phyloP scores from a whole-genome alignment of 2,329 filamentous ascomycete genomes.

The Seiridium unicorne region DNA sequence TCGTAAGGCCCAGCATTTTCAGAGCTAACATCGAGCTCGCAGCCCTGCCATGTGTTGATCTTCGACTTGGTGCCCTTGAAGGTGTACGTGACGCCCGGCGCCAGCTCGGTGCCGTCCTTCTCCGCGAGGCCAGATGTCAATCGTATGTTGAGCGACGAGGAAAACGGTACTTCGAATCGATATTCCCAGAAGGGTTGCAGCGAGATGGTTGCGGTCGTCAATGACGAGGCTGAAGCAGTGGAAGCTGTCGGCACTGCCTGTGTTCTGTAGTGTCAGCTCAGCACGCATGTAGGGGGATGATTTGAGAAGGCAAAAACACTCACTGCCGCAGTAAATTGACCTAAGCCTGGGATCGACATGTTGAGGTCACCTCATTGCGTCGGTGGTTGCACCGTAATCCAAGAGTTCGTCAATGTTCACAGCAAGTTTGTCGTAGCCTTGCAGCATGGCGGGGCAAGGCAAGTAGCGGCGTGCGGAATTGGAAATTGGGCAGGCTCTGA shows the following conservation, averaged over 20 bases:
- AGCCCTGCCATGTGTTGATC: conserved; percentile 90
- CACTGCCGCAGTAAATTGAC: conserved; percentile 63
- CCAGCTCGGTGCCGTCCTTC: conserved; percentile 92
- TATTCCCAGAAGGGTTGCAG: conserved; percentile 71
- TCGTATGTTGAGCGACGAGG: conserved; percentile 47
- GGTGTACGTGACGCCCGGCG: conserved; percentile 73
- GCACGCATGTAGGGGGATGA: conserved; percentile 8
- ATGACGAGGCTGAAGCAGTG: conserved; percentile 29
- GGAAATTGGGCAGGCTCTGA: too few relatives aligned
- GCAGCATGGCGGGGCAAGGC: conserved; percentile 3
- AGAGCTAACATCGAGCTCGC: conserved; percentile 75
- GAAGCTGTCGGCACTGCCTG: conserved; percentile 19
- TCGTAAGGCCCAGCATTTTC: conserved; percentile 41
- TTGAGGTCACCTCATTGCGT: conserved; percentile 13
- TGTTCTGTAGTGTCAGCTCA: too few relatives aligned
- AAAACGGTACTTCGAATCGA: conserved; percentile 69
- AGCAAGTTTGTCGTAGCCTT: background rate
- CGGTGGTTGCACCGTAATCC: background rate
- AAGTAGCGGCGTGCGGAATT: too few relatives aligned
- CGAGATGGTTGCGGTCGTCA: conserved; percentile 43
- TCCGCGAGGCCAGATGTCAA: conserved; percentile 82
- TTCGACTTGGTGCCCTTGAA: conserved; percentile 83
- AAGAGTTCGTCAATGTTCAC: background rate
- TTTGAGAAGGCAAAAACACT: conserved; percentile 16
- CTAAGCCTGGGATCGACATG: conserved; percentile 75